phyloP scores from a whole-genome alignment of 768 basidiomycete genomes.

The Pholiota conissans region DNA sequence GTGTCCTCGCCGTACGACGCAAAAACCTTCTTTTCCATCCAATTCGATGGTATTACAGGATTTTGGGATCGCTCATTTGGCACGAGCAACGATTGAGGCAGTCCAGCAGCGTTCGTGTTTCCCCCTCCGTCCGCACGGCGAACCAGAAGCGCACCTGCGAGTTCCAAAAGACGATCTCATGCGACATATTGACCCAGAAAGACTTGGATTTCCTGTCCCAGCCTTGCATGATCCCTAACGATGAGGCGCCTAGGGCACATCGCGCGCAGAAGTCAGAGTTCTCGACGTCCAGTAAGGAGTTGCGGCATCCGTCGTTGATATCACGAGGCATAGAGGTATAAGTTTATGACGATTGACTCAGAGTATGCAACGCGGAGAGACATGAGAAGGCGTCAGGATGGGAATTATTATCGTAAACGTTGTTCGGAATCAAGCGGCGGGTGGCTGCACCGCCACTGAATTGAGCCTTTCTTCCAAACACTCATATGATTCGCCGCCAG shows the following conservation, averaged over 20 bases:
- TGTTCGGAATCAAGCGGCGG: too few relatives aligned
- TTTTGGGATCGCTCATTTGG: slow-evolving; percentile 2
- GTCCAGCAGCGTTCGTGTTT: background rate
- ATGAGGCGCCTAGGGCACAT: background rate
- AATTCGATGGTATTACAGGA: slow-evolving; percentile 1
- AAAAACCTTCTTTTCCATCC: slow-evolving; percentile 1
- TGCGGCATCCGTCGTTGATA: background rate
- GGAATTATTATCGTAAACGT: too few relatives aligned
- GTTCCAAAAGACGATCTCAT: slow-evolving; percentile 2
- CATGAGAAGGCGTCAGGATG: too few relatives aligned
- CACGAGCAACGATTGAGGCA: slow-evolving; percentile 1
- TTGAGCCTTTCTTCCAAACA: too few relatives aligned
- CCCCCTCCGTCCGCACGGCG: background rate
- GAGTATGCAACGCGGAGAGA: too few relatives aligned
- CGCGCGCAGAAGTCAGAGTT: background rate
- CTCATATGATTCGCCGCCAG: too few relatives aligned
- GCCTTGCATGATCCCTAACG: background rate
- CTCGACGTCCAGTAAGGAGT: background rate
- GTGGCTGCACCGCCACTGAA: too few relatives aligned
- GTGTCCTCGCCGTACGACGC: background rate
- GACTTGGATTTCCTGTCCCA: background rate
- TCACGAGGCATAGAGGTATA: background rate
- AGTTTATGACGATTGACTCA: too few relatives aligned
- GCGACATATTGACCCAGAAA: background rate
- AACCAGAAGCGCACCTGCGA: slow-evolving; percentile 1